Evolutionary conservation across 2,329 filamentous ascomycete species (phyloP), one percentile per base, ranked within the genome.

Genomic region (Rhynchosporium graminicola): DNA sequence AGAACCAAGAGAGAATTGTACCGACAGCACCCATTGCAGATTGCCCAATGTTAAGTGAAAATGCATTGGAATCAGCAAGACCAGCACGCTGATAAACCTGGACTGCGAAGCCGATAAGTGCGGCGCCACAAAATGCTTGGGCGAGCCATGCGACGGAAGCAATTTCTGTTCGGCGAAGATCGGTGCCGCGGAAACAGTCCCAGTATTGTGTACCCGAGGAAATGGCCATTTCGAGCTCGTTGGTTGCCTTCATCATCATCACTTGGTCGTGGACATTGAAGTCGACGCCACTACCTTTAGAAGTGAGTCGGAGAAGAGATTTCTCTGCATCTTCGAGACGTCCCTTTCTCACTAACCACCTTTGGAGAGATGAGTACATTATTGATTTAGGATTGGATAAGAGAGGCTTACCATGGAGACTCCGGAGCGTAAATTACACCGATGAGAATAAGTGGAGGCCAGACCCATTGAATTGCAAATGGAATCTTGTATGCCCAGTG

Each of bases 91-190:
- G 75, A 71, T 85, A 86, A 69, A 81, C 80, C 68, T 85, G 85
- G 2, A 83, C 87, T 1, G 83, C 83, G 63, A 86, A 88, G 63
- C 83, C 83, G 26, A 54, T 83, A 60, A 88, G 80, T n/a, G 84
- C 83, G 63, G 84, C 83, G 15, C 86, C 84, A 57, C 80, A 83
- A 3, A 87, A 76, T 15, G 85, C 83, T 69, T 88, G 85, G 2
- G 84, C 84, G 6, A 82, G 79, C 75, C 86, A 87, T 4, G 84
- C 83, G 69, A 86, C 84, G 57, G 77, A 76, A 1, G 78, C 78
- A 38, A 83, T 81, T 67, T 83, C 81, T 0, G 81, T 83, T 15
- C 81, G 78, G 10, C 79, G 75, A n/a, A 77, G 69, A 62, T 81
- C 80, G 48, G 76, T 74, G 0, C 77, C 79, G 52, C 74, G 77